Conservation (phyloP, 1,139 yeast species). For the Nakaseomyces glabratus region DNA sequence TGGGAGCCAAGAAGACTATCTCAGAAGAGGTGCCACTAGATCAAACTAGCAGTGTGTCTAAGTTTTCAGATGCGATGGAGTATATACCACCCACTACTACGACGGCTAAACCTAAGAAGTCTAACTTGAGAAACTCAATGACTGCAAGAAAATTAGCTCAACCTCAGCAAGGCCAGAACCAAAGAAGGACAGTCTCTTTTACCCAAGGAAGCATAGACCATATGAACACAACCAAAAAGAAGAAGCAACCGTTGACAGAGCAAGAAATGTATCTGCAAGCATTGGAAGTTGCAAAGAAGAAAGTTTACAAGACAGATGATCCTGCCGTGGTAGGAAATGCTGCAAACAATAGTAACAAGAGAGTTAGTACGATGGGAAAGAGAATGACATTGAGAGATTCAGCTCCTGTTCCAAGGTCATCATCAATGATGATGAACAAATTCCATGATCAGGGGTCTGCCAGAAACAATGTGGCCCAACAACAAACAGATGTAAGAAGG, state of each 20-base stretch:
- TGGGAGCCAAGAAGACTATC: not conserved
- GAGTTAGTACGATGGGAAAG: constrained; percentile 18
- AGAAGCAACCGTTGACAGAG: constrained; percentile 18
- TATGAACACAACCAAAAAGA: constrained; percentile 1
- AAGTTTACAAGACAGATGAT: constrained; percentile 22
- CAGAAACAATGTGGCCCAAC: not conserved
- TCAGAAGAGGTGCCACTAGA: constrained; percentile 14
- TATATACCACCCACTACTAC: constrained; percentile 12
- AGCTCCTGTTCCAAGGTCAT: constrained; percentile 4
- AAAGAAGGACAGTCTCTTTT: constrained; percentile 6
- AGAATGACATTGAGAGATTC: constrained; percentile 20
- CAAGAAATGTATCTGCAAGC: constrained; percentile 31
- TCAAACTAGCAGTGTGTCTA: constrained; percentile 23
- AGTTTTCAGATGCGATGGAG: constrained; percentile 26
- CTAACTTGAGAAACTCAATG: not conserved
- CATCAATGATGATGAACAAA: constrained; percentile 4
- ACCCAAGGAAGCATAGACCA: constrained; percentile 3
- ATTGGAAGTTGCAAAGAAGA: constrained; percentile 26
- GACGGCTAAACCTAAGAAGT: constrained; percentile 2
- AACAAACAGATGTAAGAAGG: constrained; percentile 8
- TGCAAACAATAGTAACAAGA: not conserved
- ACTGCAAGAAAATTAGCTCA: constrained; percentile 1
- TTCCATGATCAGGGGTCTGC: constrained; percentile 1
- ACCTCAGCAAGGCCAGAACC: not conserved
- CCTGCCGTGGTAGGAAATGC: not conserved